Base-by-base conservation (phyloP, 495 filamentous ascomycete genomes). In the Aspergillus asperescens region DNA sequence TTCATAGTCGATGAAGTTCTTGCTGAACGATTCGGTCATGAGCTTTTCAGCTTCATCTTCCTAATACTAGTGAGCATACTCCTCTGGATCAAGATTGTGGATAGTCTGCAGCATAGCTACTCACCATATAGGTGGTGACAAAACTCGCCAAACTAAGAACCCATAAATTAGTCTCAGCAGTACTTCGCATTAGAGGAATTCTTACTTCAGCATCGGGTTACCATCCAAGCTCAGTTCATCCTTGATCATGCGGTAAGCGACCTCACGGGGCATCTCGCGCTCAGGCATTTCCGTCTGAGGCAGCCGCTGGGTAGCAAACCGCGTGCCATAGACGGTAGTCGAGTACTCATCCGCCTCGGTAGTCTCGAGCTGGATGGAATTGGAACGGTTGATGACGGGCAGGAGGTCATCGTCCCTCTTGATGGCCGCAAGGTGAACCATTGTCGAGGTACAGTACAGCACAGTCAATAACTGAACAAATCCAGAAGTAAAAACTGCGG, bases 221-320 rank as follows among this genome's bases (percentile, higher is more conserved):
- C 58, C 58, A 47, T 61, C 58, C 42, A 95, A 70, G 57, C 85
- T 90, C 60, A 95, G 69, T 62, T 96, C 89, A 63, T 96, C 90
- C 72, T 90, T 91, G 73, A 96, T 96, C 88, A 95, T 88, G 37
- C 89, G 85, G 67, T 94, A 91, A 10, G 90, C 90, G n/a, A 92
- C 76, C 59, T 94, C 87, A 52, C 82, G 85, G 37, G 89, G 89
- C 89, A 92, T 92, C 68, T 92, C 88, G 6, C 67, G 58, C 61
- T 94, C 90, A n/a, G 90, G 90, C 86, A 96, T 95, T 67, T 89
- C 85, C 63, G 85, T 78, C 60, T 79, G 81, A 31, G 88, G 87
- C 44, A 95, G 78, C 66, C 90, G 86, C 57, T 83, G 68, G 25
- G 83, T 81, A 10, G 90, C 90, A 65, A 87, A 95, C 25, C 75